Evolutionary conservation across 1,284 basidiomycete genomes (phyloP).

Genomic region (Schizophyllum amplum): DNA sequence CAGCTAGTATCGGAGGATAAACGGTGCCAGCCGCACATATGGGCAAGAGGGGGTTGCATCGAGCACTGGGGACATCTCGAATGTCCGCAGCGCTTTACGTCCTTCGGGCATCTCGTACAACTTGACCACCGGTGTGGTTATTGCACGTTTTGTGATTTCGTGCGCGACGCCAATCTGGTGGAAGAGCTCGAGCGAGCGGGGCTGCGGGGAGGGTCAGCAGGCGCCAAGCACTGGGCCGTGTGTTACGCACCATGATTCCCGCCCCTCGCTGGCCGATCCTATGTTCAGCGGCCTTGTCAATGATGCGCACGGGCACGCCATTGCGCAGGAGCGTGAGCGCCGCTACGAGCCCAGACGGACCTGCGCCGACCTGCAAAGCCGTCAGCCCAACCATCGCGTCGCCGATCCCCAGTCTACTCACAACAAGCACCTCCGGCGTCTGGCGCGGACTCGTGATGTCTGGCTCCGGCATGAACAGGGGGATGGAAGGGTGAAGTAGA

Average conservation of each 20-base stretch:
- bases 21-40: neutral
- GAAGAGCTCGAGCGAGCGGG: slow-evolving; percentile 14
- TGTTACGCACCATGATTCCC: slow-evolving; percentile 29
- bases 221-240: neutral
- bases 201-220: slow-evolving; percentile 4
- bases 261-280: slow-evolving; percentile 13
- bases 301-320: slow-evolving; percentile 13
- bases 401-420: neutral
- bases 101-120: slow-evolving; percentile 3
- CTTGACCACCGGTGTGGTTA: slow-evolving; percentile 9
- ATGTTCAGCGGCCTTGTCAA: slow-evolving; percentile 9
- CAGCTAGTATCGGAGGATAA: neutral
- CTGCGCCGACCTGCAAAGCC: slow-evolving; percentile 4
- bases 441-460: neutral
- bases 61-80: neutral
- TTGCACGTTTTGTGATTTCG: slow-evolving; percentile 8
- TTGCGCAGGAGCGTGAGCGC: slow-evolving; percentile 12
- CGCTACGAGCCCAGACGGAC: slow-evolving; percentile 10
- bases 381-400: neutral
- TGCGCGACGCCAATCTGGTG: slow-evolving; percentile 10
- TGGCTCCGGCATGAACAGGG: neutral
- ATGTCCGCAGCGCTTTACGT: neutral
- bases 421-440: neutral
- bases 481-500: too few relatives aligned
- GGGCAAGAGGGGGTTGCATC: slow-evolving; percentile 1